Percentiles rank a stretch among this genome's conserved stretches.
Conservation (phyloP, 345 rosid species). For the Populus tremula region DNA sequence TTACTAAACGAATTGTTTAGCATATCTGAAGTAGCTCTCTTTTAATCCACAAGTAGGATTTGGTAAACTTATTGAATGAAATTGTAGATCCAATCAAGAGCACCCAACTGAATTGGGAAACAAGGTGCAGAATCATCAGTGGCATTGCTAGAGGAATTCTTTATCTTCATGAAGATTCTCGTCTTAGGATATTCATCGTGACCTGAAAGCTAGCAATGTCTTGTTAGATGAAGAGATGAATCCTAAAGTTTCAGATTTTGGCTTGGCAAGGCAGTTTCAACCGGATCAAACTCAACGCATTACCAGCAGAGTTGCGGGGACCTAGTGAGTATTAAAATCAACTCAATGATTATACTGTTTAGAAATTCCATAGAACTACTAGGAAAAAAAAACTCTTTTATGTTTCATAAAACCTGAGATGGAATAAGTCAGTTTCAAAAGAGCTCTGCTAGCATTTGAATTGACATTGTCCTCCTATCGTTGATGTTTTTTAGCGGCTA, state of each 20-base stretch:
- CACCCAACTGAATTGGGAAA: not conserved
- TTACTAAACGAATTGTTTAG: no score
- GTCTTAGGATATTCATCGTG: slow-evolving; percentile 10
- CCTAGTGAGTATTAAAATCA: not conserved
- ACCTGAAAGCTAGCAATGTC: not conserved
- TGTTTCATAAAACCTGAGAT: no score
- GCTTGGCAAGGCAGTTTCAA: not conserved
- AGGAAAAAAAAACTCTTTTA: no score
- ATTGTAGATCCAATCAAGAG: not conserved
- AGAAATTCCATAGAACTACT: no score
- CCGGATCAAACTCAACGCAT: not conserved
- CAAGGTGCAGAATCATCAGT: slow-evolving; percentile 7
- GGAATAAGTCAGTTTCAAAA: no score
- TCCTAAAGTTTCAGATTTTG: not conserved
- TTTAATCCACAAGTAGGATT: no score
- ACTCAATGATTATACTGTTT: no score
- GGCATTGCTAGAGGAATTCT: slow-evolving; percentile 9
- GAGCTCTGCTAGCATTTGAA: no score
- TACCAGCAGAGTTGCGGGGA: not conserved
- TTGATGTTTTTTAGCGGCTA: not conserved
- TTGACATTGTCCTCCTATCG: no score
- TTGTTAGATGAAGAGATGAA: not conserved
- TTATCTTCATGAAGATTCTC: slow-evolving; percentile 13
- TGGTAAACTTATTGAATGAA: no score
- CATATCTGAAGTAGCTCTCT: no score